A percentile compares a stretch with the other conserved stretches of the same genome.
Evolutionary conservation across 305 asterid genomes (phyloP).

Genomic region (Coffea humblotiana): DNA sequence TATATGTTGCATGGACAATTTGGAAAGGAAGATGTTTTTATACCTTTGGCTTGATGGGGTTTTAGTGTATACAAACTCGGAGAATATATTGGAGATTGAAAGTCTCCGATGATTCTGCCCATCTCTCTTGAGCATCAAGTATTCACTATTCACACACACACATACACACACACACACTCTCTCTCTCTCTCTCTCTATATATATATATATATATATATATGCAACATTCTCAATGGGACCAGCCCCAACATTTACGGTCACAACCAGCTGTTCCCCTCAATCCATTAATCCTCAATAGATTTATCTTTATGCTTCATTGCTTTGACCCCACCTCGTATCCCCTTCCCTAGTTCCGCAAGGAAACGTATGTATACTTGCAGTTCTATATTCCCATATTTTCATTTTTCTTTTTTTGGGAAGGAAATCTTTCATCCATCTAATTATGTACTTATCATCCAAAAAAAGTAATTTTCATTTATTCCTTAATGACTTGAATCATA

Average conservation of each 20-base stretch:
- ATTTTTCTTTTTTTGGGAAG: too few relatives aligned
- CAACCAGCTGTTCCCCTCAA: conserved; percentile 68
- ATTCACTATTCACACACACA: not conserved
- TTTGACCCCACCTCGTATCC: conserved; percentile 41
- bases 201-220: not conserved
- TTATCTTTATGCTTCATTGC: conserved; percentile 32
- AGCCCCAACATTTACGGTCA: conserved; percentile 48
- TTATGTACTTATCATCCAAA: too few relatives aligned
- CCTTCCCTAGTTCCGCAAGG: conserved; percentile 10
- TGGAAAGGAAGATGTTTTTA: conserved; percentile 7
- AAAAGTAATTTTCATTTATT: too few relatives aligned
- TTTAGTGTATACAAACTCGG: conserved; percentile 34
- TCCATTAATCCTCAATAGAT: conserved; percentile 23
- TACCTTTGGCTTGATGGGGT: conserved; percentile 17
- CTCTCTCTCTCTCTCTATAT: conserved; percentile 10
- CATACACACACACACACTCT: too few relatives aligned
- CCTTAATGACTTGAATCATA: too few relatives aligned
- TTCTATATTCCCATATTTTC: too few relatives aligned
- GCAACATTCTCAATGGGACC: conserved; percentile 60
- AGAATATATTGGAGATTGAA: conserved; percentile 68
- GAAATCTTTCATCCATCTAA: not conserved
- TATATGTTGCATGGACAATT: not conserved
- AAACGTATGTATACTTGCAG: not conserved
- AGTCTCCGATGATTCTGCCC: conserved; percentile 65
- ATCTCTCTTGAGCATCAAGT: conserved; percentile 39